Base-by-base conservation (phyloP, 257 asterid species). In the Parsonsia alboflavescens region DNA sequence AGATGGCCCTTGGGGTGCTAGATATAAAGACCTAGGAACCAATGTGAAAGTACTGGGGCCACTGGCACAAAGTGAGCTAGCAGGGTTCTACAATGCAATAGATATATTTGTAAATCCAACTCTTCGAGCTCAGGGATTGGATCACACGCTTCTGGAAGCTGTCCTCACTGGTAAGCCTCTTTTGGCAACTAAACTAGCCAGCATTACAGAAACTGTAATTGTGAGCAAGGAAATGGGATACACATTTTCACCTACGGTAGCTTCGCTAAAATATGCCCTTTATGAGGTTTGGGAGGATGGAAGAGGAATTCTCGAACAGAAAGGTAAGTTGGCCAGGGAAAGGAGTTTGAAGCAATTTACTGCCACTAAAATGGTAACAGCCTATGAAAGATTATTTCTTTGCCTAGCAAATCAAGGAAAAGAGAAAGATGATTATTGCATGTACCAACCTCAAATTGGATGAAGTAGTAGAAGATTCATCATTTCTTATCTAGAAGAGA, bases 61-160 rank as follows among this genome's bases (percentile, higher is more conserved):
- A 7, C 52, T 89, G 30, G 85, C 83, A 33, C 91, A 86, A 52
- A 67, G 73, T 28, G 85, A 80, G 70, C 79, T 91, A 7, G 90
- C 93, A 1, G 66, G 68, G 42, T 89, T 91, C 74, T 91, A 91
- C 72, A 91, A 87, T 62, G 81, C 71, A 4, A 84, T 88, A 6
- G 94, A 89, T 63, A 71, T 88, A 17, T 87, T 89, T 11, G 86
- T 91, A 9, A 88, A 91, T 72, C 96, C 97, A 41, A 89, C 97
- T 17, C 86, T 91, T 66, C 82, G 96, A 56, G 94, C 94, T 39
- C 96, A 91, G 73, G 96, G 97, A 30, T 73, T 89, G 81, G 96
- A 89, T 75, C 97, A 91, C 66, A 91, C 97, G 4, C 70, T 91
- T 68, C 57, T 88, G 78, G 97, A 91, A 74, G 94, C 96, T 8